Conservation (phyloP, 139 green algal species). For the Haematococcus sp. region DNA sequence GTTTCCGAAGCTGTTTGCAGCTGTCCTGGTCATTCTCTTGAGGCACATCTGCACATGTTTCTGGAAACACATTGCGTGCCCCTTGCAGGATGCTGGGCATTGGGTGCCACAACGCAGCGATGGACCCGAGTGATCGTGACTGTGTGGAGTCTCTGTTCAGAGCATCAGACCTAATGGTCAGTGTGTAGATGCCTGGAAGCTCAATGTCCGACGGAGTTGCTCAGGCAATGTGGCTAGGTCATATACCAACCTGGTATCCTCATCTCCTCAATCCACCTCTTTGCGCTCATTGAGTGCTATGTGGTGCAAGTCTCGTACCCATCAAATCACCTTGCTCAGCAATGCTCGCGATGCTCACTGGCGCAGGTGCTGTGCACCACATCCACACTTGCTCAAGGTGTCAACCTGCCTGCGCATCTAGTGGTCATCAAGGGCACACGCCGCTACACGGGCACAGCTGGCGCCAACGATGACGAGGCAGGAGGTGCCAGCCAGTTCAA, state of each 20-base stretch:
- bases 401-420: conserved; percentile 94
- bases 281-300: too few relatives aligned
- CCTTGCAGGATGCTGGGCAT: conserved; percentile 50
- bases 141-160: conserved; percentile 82
- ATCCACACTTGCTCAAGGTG: conserved; percentile 84
- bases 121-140: conserved; percentile 66
- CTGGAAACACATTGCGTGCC: too few relatives aligned
- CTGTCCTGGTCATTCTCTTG: too few relatives aligned
- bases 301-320: neutral
- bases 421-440: conserved; percentile 86
- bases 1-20: too few relatives aligned
- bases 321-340: neutral
- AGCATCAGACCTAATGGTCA: conserved; percentile 49
- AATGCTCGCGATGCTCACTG: too few relatives aligned
- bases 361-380: conserved; percentile 83
- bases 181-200: neutral
- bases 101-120: conserved; percentile 81
- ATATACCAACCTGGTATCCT: too few relatives aligned
- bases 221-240: too few relatives aligned
- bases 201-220: too few relatives aligned
- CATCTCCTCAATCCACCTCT: too few relatives aligned
- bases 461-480: neutral
- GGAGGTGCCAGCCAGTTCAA: conserved; percentile 46
- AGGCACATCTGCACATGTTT: too few relatives aligned
- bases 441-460: conserved; percentile 1